Base-by-base conservation (phyloP, 1,139 yeast species). In the Debaryomyces fabryi region DNA sequence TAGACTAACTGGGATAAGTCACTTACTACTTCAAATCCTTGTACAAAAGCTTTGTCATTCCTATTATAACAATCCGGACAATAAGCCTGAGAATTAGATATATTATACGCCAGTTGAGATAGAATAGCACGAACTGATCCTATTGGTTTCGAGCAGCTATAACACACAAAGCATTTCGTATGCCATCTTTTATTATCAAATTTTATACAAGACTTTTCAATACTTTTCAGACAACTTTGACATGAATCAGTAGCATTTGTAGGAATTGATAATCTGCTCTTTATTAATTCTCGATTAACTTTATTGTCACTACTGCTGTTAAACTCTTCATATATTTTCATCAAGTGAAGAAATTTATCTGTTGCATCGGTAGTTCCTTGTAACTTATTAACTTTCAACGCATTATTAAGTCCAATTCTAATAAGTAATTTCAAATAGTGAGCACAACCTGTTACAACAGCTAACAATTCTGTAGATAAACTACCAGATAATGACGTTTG, bases 391-490 rank as follows among this genome's bases (percentile, higher is more conserved):
- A 82, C 77, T 51, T 81, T 85, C 21, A 93, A 71, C 0, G 97
- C 88, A 57, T 85, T 83, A 52, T 82, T 81, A 42, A 93, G 76
- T 0, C 97, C 96, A 59, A 84, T 82, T 53, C 98, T 76, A 15
- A 93, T 88, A 33, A 93, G 74, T 9, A 93, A 75, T 64, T 95
- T 93, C 59, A 93, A 75, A 64, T 91, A 92, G 65, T 95, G 99
- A 0, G 99, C 98, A 60, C 95, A 76, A 1, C 96, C 92, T 1
- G 97, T 91, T 10, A 92, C 93, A 5, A 92, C 83, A 0, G 95
- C 84, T 55, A 93, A 75, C 42, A 93, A 61, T 49, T 76, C 80
- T 0, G 78, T 74, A 2, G 79, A 74, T 40, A 78, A 61, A 45
- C 86, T 88, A 16, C 90, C 91, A 1, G 89, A 81, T 7, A 71